Evolutionary conservation across 1,284 basidiomycete species (phyloP), one percentile per base, ranked within the genome.

Genomic region (Wallemia hederae): DNA sequence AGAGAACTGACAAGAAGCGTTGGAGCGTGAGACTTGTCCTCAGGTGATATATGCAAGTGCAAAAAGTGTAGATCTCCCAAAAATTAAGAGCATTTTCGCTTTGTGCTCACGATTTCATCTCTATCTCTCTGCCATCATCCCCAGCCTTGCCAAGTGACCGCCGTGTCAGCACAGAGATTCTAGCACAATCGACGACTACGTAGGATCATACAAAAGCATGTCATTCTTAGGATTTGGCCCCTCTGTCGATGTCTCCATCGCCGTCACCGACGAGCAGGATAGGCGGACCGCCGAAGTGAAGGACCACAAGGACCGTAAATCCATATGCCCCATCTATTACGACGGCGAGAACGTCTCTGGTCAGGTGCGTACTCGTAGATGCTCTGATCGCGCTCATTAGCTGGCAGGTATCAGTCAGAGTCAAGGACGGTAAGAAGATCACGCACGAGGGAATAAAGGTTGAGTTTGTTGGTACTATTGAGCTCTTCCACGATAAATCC

Each of bases 381-480:
- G 25, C 24, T 19, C 24, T 24, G 58, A 27, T 26, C 24, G 14
- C 49, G 19, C 25, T 34, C n/a, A 39, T 27, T 22, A 49, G 11
- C n/a, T 28, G 55, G 17, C 67, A 94, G 86, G 83, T 89, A 1
- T 77, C 82, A 19, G 81, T 97, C 60, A 79, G 89, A 27, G 82
- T 92, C 17, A 80, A 89, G 59, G 92, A 97, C 67, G 91, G 92
- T 15, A 97, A 96, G 79, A 89, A 85, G 72, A 76, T 94, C 61
- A 78, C 83, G 27, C 94, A 98, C 67, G 92, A 98, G 59, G 92
- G 94, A 1, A 91, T 98, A 69, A 91, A 96, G 71, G 85, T 98
- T 61, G 92, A 98, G 72, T 91, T 98, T 66, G 83, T 92, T 19
- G 92, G 92, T 17, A 88, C 85, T 66, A 97, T 97, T 68, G 91